Evolutionary conservation across 2,329 filamentous ascomycete genomes (phyloP), one percentile per base, ranked within the genome.

Genomic region (Arthrobotrys iridis): DNA sequence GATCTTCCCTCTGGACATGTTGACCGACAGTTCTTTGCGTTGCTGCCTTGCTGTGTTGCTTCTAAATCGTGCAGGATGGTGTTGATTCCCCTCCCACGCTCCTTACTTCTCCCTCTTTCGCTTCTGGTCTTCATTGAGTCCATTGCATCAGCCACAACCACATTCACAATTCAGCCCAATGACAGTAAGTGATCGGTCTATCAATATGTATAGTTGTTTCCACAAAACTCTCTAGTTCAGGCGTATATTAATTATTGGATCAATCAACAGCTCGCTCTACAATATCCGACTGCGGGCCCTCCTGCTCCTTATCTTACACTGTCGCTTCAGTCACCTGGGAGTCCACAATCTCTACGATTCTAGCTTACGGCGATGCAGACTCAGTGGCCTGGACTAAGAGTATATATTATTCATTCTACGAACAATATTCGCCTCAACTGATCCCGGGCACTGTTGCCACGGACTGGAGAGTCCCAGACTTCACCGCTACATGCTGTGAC

Each of bases 401-500:
- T 15, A n/a, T 13, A 15, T 67, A 63, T 35, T 63, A 22, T 5
- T 28, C 41, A n/a, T 75, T 67, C 22, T 67, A 40, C 52, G 62
- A 28, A 8, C 18, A 63, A 33, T 41, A 18, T 13, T 40, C 62
- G 1, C 63, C 62, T 7, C 15, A 66, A 33, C 50, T 52, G 2
- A n/a, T 67, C n/a, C 28, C 35, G 2, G 46, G 46, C 15, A 41
- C 24, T 11, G 22, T 75, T 15, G 46, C 55, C 7, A 60, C 52
- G 13, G 57, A 62, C n/a, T 67, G 26, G 35, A 35, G 35, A 22
- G 40, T 7, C 4, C 43, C 41, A n/a, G 55, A 67, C 28, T 67
- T 75, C 20, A 75, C 62, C 1, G 70, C 70, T 5, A 67, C 62
- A 5, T 75, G 70, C 33, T 75, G 70, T 22, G 70, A 67, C 6